Evolutionary conservation across 2,329 filamentous ascomycete species (phyloP).

Genomic region (Ascochyta rabiei): DNA sequence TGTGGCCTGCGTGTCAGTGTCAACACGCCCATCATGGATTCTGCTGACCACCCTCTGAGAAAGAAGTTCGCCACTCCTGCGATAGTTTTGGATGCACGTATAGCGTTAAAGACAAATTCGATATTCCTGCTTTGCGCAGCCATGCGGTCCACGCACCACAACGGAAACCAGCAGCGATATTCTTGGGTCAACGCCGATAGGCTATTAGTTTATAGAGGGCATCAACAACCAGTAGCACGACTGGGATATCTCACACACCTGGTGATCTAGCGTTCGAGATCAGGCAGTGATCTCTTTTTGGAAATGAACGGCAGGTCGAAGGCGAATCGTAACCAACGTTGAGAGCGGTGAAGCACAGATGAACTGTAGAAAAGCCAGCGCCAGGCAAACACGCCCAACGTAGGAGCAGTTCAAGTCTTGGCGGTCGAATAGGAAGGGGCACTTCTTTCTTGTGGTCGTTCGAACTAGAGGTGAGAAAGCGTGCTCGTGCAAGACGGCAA

Average conservation of each 20-base stretch:
- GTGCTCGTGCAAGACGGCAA: neutral
- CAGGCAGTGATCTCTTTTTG: too few species aligned
- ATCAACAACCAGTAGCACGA: neutral
- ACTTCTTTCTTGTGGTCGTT: neutral
- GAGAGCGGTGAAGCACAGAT: neutral
- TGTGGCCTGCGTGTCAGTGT: neutral
- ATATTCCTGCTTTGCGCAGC: neutral
- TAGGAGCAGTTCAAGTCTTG: neutral
- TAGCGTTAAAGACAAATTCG: neutral
- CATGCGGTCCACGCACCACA: neutral
- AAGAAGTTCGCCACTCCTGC: neutral
- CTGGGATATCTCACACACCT: too few species aligned
- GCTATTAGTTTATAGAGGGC: neutral
- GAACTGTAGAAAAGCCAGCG: neutral
- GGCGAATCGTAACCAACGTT: neutral
- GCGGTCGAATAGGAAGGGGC: neutral
- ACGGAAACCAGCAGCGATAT: neutral
- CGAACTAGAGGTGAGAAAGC: neutral
- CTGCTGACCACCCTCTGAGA: neutral
- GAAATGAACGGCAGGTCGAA: neutral
- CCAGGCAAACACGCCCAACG: neutral
- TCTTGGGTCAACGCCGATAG: neutral
- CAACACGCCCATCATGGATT: neutral
- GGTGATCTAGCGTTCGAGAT: too few species aligned
- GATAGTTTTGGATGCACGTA: neutral